Base-by-base conservation (phyloP, 2,329 filamentous ascomycete species). In the Pseudodiploospora longispora region DNA sequence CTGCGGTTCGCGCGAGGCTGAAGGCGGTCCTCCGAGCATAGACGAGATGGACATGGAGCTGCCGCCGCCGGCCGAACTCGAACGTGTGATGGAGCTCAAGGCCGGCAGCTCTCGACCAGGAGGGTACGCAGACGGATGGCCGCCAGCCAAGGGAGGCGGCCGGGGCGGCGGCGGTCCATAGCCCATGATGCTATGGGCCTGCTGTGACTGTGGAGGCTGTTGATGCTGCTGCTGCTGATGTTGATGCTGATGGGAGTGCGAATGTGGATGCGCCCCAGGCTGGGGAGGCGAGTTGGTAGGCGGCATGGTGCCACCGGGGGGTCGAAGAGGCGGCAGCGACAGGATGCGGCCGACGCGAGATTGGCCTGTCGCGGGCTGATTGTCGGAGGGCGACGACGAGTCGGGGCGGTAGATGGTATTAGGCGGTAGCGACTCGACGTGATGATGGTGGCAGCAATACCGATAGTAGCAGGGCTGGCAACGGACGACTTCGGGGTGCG, bases 21-120 rank as follows among this genome's bases (percentile, higher is more conserved):
- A 60, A 34, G 68, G 64, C 39, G 74, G 71, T 1, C 72, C 74
- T 12, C 76, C 76, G 5, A 80, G 62, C 74, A 80, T 78, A 5
- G 75, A 72, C 2, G 75, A 78, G 59, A 80, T 79, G 19, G 76
- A 79, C 76, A 80, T 80, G 57, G 72, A 74, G 57, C 74, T 76
- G 36, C 70, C 69, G 0, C 64, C 64, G 0, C 65, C 65, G 44
- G 64, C 68, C 44, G 58, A 59, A 27, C 65, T 69, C 4, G 71
- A 64, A 47, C 76, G 67, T 28, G 70, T 59, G 19, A 80, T 60
- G 9, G 72, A 66, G 29, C 68, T 63, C 9, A 80, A 64, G 2
- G 76, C 71, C 1, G 75, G 73, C 10, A 77, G 60, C 45, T 76
- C 71, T 47, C 80, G 76, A 32, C 72, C 64, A 4, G 69, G 64